Base-by-base conservation (phyloP, 495 filamentous ascomycete species). In the Cryomyces minteri region DNA sequence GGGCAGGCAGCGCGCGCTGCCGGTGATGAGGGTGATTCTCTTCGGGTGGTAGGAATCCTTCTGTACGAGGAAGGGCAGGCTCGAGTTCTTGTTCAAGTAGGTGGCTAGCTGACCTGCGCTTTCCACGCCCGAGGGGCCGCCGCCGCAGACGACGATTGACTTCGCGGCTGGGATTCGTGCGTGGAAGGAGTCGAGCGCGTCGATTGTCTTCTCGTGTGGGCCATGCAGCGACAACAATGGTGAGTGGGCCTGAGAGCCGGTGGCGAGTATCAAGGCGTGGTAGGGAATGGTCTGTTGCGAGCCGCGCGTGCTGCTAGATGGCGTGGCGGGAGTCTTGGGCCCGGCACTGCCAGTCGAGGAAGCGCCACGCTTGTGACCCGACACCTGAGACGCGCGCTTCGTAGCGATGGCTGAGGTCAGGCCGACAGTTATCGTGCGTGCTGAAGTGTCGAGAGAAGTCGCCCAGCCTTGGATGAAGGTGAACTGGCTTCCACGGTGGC, bases 121-220 rank as follows among this genome's bases (percentile, higher is more conserved):
- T 46, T 75, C 71, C 39, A 84, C 69, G 8, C 79, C 82, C 2
- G 80, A 73, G 4, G 75, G 62, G 0, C 84, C 84, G 0, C 67
- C 82, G 31, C 84, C 84, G 4, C 58, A 60, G 41, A 73, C 63
- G 32, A 72, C 30, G 28, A 73, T 65, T 7, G 43, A 53, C 18
- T 25, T 25, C 36, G 64, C 65, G 0, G 43, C 43, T 45, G 52
- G 14, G n/a, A 64, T 53, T 29, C 32, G 34, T 8, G 11, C 36
- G 36, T 59, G 53, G 31, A 59, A 39, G 4, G 53, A 50, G 5
- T 52, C 48, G 1, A 59, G 43, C 3, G 59, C 58, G 3, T 48
- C 45, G 12, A 43, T 31, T 29, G 49, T 44, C 31, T 47, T 41
- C 30, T 39, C 48, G 46, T 57, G 44, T 31, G 55, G 59, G 44